Conservation (phyloP, 1,284 basidiomycete species). For the Leccinum fuscescens region DNA sequence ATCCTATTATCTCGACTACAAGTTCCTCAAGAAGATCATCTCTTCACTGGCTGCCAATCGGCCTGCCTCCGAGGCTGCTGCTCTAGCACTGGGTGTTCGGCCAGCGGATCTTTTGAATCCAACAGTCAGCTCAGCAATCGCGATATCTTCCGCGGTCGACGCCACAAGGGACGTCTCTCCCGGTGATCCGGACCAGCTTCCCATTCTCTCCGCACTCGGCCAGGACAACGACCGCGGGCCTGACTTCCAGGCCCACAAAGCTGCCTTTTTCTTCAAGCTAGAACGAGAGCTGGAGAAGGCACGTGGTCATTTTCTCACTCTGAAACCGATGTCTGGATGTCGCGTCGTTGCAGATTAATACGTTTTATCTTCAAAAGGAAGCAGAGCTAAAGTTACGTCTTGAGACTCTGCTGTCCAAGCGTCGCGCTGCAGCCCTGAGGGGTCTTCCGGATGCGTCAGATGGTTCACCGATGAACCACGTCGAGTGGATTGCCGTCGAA, state of each 20-base stretch:
- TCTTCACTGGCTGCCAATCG: conserved; percentile 94
- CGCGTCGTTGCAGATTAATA: conserved; percentile 76
- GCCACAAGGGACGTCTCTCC: conserved; percentile 14
- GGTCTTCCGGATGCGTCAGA: conserved; percentile 63
- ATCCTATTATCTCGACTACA: conserved; percentile 96
- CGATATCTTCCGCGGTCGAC: conserved; percentile 13
- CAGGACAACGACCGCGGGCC: conserved; percentile 69
- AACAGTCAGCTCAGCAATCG: conserved; percentile 10
- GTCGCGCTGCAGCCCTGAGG: conserved; percentile 77
- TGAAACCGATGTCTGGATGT: conserved; percentile 1
- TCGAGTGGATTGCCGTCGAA: conserved; percentile 91
- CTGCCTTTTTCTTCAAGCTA: conserved; percentile 98
- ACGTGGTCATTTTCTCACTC: conserved; percentile 17
- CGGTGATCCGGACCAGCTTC: conserved; percentile 43
- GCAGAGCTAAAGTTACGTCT: conserved; percentile 91
- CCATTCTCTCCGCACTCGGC: conserved; percentile 56
- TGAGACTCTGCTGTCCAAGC: conserved; percentile 91
- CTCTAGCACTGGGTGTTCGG: conserved; percentile 80
- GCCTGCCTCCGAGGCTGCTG: conserved; percentile 85
- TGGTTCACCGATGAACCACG: conserved; percentile 63
- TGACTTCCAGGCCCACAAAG: conserved; percentile 90
- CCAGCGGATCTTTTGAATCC: conserved; percentile 56
- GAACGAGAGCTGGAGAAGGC: conserved; percentile 98
- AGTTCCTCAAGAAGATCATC: conserved; percentile 97
- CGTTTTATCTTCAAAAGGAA: conserved; percentile 99